A percentile compares a stretch with the other conserved stretches of the same genome.
These are phyloP conservation scores for Pelargonium myrrhifolium DNA, from an alignment of 441 rosid species.

Conservation along the genomic window DNA sequence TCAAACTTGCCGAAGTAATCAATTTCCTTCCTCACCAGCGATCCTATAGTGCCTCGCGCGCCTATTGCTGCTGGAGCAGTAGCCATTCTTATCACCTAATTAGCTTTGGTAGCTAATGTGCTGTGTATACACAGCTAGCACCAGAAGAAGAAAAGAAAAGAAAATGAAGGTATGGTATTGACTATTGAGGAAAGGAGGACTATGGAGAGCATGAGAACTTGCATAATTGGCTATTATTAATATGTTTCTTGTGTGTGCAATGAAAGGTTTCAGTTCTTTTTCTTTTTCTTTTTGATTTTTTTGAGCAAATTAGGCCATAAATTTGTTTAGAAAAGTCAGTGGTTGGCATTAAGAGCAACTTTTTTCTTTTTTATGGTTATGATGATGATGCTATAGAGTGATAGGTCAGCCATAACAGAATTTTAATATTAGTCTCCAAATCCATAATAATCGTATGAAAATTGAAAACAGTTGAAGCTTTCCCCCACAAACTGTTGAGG, in stretches of 20 bases:
- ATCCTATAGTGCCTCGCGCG: too few relatives aligned
- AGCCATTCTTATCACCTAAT: too few relatives aligned
- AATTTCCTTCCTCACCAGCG: too few relatives aligned
- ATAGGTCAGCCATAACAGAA: background rate
- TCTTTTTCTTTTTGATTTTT: background rate
- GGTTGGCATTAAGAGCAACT: background rate
- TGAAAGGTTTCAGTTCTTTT: background rate
- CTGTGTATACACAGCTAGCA: too few relatives aligned
- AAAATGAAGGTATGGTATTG: too few relatives aligned
- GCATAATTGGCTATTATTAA: background rate
- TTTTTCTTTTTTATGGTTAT: background rate
- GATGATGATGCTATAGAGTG: background rate
- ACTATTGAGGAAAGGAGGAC: background rate
- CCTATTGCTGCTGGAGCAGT: too few relatives aligned
- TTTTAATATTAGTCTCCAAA: background rate
- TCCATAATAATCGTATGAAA: background rate
- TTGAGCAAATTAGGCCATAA: background rate
- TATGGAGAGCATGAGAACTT: background rate
- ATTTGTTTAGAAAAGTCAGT: background rate
- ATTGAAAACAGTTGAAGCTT: background rate
- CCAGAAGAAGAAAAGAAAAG: too few relatives aligned
- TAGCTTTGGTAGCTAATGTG: too few relatives aligned
- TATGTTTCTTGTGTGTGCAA: background rate
- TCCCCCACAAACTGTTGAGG: background rate
- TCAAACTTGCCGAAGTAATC: too few relatives aligned